Evolutionary conservation across 139 green algal species (phyloP).

Genomic region (Auxenochlorella pyrenoidosa): DNA sequence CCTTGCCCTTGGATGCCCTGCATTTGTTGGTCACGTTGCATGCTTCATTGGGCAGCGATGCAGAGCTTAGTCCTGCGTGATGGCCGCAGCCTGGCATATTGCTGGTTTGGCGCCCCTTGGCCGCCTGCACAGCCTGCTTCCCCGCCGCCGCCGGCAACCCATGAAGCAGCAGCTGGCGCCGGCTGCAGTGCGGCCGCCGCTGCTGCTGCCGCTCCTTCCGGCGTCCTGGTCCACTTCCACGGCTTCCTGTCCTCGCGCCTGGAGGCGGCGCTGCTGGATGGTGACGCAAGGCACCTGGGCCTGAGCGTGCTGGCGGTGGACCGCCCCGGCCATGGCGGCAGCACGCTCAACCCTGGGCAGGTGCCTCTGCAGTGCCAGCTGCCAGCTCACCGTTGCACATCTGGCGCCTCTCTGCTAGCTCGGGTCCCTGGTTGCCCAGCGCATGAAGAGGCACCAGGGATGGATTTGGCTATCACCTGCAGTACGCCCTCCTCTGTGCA

Average conservation of each 20-base stretch:
- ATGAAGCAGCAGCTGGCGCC: neutral
- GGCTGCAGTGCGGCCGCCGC: neutral
- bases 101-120: neutral
- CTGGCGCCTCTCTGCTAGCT: no score
- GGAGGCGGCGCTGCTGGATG: constrained; percentile 13
- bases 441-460: no score
- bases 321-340: constrained; percentile 26
- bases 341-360: neutral
- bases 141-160: no score
- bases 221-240: constrained; percentile 22
- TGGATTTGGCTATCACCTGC: no score
- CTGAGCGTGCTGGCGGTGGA: constrained; percentile 25
- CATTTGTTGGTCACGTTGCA: no score
- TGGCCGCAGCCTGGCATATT: neutral
- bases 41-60: neutral
- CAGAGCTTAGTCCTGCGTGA: neutral
- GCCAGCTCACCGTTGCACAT: no score
- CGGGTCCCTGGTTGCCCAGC: no score
- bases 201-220: neutral
- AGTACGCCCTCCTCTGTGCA: neutral
- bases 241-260: constrained; percentile 15
- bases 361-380: neutral
- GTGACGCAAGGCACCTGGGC: neutral
- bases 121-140: neutral
- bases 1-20: no score